Conservation (phyloP, 768 basidiomycete genomes). For the Termitomyces sp. region DNA sequence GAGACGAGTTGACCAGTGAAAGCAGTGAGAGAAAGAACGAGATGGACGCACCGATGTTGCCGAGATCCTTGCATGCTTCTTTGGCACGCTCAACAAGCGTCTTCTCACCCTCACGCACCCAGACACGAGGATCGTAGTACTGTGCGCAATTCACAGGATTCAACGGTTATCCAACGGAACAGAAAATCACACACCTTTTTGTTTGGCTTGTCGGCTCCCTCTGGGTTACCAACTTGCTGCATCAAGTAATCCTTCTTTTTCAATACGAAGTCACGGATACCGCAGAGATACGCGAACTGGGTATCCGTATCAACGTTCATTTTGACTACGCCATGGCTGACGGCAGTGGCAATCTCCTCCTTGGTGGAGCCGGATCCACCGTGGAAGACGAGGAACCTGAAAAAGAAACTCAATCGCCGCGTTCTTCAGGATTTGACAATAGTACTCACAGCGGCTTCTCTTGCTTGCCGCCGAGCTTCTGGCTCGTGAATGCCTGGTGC, state of each 20-base stretch:
- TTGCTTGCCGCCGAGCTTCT: constrained; percentile 57
- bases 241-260: constrained; percentile 86
- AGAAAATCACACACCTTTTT: constrained; percentile 71
- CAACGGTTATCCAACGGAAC: background rate
- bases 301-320: constrained; percentile 99
- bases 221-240: constrained; percentile 95
- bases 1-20: background rate
- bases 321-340: constrained; percentile 91
- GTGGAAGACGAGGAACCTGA: constrained; percentile 97
- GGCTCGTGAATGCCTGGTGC: constrained; percentile 75
- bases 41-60: constrained; percentile 38
- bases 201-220: constrained; percentile 96
- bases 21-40: background rate
- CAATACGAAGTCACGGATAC: constrained; percentile 83
- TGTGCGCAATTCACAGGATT: constrained; percentile 26
- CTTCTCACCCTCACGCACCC: constrained; percentile 99
- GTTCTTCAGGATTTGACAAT: background rate
- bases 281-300: constrained; percentile 85
- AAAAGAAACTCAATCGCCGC: background rate
- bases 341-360: constrained; percentile 92
- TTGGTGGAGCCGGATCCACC: constrained; percentile 97
- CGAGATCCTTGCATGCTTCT: constrained; percentile 89
- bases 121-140: constrained; percentile 95
- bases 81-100: constrained; percentile 83
- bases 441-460: constrained; percentile 77